A percentile compares a stretch with the other conserved stretches of the same genome.
phyloP scores from a whole-genome alignment of 371 early-diverging fungal species.

The Enterospora canceri region DNA sequence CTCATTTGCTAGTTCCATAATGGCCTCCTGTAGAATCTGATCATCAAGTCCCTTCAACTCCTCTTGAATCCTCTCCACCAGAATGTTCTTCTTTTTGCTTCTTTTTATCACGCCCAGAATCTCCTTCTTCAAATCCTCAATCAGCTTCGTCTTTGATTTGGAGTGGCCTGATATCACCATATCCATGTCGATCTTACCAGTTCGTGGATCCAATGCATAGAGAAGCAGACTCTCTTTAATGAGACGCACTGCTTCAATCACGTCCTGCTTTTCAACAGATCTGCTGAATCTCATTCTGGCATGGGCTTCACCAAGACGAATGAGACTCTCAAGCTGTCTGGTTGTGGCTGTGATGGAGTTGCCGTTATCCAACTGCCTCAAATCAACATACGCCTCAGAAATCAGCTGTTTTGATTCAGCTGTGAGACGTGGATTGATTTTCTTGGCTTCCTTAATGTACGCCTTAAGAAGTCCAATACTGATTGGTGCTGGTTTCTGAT shows the following conservation, averaged over 20 bases:
- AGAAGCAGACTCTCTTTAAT: slow-evolving; percentile 79
- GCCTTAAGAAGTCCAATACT: slow-evolving; percentile 44
- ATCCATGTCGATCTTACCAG: slow-evolving; percentile 90
- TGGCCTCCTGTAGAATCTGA: slow-evolving; percentile 27
- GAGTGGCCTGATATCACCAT: slow-evolving; percentile 73
- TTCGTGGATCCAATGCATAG: slow-evolving; percentile 86
- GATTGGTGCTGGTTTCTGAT: slow-evolving; percentile 1
- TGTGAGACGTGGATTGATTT: slow-evolving; percentile 66
- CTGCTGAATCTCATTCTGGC: slow-evolving; percentile 69
- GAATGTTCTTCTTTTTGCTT: neutral
- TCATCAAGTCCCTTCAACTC: slow-evolving; percentile 26
- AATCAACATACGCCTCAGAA: slow-evolving; percentile 68
- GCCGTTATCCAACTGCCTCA: slow-evolving; percentile 67
- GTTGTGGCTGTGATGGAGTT: slow-evolving; percentile 86
- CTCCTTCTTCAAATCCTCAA: slow-evolving; percentile 47
- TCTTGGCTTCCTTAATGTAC: slow-evolving; percentile 62
- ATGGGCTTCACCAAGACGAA: slow-evolving; percentile 90
- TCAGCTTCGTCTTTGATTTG: slow-evolving; percentile 33
- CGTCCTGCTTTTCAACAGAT: slow-evolving; percentile 65
- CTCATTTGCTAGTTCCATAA: slow-evolving; percentile 36
- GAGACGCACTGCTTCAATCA: slow-evolving; percentile 66
- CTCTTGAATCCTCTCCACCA: slow-evolving; percentile 9
- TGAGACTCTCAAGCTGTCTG: slow-evolving; percentile 92
- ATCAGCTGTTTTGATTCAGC: slow-evolving; percentile 61
- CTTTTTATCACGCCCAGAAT: slow-evolving; percentile 40